Conservation (phyloP, 345 rosid genomes). For the Eucalyptus sp. region DNA sequence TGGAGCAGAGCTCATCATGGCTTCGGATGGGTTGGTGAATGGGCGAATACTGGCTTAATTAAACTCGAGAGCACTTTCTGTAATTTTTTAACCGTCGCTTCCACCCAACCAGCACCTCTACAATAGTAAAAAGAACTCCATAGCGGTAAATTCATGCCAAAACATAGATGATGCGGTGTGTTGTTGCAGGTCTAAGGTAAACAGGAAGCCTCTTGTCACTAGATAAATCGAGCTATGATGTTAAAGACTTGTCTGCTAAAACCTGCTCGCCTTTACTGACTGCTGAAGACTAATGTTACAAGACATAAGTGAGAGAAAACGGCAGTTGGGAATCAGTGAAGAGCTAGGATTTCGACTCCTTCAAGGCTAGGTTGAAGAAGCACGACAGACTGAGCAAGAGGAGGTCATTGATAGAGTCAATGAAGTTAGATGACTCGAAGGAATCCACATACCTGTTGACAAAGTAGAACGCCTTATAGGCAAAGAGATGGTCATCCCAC, state of each 20-base stretch:
- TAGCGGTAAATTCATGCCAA: background rate
- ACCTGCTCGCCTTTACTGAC: slow-evolving; percentile 16
- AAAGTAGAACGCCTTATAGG: background rate
- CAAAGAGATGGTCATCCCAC: background rate
- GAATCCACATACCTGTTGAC: background rate
- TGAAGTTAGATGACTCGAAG: background rate
- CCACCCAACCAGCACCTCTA: background rate
- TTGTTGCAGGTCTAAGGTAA: slow-evolving; percentile 39
- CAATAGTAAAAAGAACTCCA: background rate
- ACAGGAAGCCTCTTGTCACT: slow-evolving; percentile 16
- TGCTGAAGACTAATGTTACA: slow-evolving; percentile 48
- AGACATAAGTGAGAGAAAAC: slow-evolving; percentile 58
- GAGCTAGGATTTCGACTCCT: slow-evolving; percentile 59
- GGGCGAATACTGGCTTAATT: slow-evolving; percentile 92
- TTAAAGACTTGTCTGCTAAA: background rate
- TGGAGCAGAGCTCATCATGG: slow-evolving; percentile 74
- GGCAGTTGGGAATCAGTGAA: slow-evolving; percentile 65
- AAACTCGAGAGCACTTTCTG: background rate
- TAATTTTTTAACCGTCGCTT: background rate
- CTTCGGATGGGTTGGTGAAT: slow-evolving; percentile 99
- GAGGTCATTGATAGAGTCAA: slow-evolving; percentile 46
- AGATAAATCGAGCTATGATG: slow-evolving; percentile 3
- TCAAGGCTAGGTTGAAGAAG: slow-evolving; percentile 12
- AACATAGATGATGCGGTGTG: background rate
- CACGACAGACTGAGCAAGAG: slow-evolving; percentile 41